Percentiles rank a stretch among this genome's conserved stretches.
phyloP scores from a whole-genome alignment of 2,329 filamentous ascomycete genomes.

The Cladorrhinum sp. region DNA sequence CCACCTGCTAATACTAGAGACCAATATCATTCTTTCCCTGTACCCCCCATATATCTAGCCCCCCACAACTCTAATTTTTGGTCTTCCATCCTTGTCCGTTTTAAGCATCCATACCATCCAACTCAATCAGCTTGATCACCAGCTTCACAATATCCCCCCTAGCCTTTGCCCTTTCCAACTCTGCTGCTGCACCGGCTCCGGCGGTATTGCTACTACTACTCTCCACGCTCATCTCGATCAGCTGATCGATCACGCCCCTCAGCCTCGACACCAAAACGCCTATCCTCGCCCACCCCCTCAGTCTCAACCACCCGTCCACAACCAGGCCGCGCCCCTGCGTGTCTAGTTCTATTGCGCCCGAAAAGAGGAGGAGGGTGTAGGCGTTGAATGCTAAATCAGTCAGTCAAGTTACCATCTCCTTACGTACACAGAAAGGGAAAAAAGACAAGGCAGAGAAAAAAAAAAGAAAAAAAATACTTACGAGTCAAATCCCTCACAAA shows the following conservation, averaged over 20 bases:
- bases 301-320: slow-evolving; percentile 83
- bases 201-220: too few species aligned
- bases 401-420: not conserved
- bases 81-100: not conserved
- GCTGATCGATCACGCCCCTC: slow-evolving; percentile 79
- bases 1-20: too few species aligned
- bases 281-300: slow-evolving; percentile 92
- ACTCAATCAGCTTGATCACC: slow-evolving; percentile 78
- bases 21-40: too few species aligned
- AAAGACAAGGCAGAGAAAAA: slow-evolving; percentile 34
- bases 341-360: slow-evolving; percentile 79
- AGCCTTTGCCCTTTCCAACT: slow-evolving; percentile 49
- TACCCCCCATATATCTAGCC: not conserved
- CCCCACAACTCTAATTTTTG: not conserved
- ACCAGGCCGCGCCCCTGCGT: slow-evolving; percentile 82
- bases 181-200: slow-evolving; percentile 50
- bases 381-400: slow-evolving; percentile 69
- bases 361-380: slow-evolving; percentile 84
- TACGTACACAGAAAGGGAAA: not conserved
- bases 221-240: slow-evolving; percentile 78
- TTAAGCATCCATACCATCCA: slow-evolving; percentile 78
- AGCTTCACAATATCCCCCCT: slow-evolving; percentile 68
- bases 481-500: slow-evolving; percentile 89
- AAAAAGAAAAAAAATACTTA: slow-evolving; percentile 44
- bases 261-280: slow-evolving; percentile 83